Conservation (phyloP, 441 rosid genomes). For the Pelargonium myrrhifolium region DNA sequence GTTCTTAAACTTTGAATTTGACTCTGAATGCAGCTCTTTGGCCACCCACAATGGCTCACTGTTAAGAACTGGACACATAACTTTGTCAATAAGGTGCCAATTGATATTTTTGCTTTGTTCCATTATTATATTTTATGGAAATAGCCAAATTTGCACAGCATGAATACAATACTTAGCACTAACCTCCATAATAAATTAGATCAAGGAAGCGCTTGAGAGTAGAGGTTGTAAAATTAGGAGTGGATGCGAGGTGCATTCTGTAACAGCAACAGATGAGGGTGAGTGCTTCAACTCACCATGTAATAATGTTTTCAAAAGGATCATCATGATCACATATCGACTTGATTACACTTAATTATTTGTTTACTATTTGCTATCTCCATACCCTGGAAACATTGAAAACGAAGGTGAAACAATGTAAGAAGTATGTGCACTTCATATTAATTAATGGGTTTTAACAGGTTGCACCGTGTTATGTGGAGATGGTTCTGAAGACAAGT, state of each 20-base stretch:
- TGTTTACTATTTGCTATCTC: too few species aligned
- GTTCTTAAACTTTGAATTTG: background rate
- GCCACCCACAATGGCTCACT: constrained; percentile 83
- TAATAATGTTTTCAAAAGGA: background rate
- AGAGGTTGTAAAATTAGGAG: constrained; percentile 63
- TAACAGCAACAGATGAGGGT: constrained; percentile 41
- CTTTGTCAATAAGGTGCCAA: constrained; percentile 58
- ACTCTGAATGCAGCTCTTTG: constrained; percentile 42
- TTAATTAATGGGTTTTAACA: background rate
- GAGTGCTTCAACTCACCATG: background rate
- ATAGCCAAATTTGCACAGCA: background rate
- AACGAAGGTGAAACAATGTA: background rate
- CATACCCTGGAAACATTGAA: too few species aligned
- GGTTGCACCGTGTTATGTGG: constrained; percentile 35
- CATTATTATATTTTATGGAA: background rate
- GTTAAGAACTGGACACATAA: constrained; percentile 51
- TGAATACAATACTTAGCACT: background rate
- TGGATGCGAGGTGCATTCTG: constrained; percentile 42
- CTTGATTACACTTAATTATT: too few species aligned
- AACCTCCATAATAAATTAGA: constrained; percentile 24
- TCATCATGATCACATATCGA: too few species aligned
- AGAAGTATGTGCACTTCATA: too few species aligned
- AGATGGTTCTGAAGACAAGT: constrained; percentile 47
- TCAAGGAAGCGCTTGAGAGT: constrained; percentile 48
- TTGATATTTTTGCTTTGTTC: too few species aligned